phyloP scores from a whole-genome alignment of 2,329 filamentous ascomycete genomes.

The Ascomycota sp. region DNA sequence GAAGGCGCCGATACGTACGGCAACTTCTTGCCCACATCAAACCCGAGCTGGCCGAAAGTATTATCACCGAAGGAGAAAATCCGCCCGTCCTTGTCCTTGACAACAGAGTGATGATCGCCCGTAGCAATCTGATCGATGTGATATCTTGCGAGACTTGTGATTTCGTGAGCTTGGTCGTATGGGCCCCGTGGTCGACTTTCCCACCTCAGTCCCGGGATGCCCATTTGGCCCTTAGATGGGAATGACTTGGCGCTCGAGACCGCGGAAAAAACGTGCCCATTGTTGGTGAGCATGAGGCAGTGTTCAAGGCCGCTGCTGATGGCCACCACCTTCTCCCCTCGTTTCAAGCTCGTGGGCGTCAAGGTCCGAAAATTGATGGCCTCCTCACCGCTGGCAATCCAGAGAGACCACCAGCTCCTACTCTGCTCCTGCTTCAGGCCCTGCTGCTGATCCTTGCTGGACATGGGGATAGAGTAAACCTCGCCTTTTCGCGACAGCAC shows the following conservation, averaged over 20 bases:
- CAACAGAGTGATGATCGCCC: conserved; percentile 73
- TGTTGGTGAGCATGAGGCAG: conserved; percentile 63
- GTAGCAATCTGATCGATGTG: conserved; percentile 56
- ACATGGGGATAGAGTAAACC: conserved; percentile 70
- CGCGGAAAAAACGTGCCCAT: conserved; percentile 74
- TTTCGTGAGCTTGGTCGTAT: conserved; percentile 67
- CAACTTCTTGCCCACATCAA: conserved; percentile 43
- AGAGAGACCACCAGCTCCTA: conserved; percentile 51
- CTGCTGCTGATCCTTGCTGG: conserved; percentile 46
- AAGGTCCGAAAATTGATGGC: conserved; percentile 52
- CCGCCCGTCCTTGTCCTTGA: conserved; percentile 52
- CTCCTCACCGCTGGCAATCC: conserved; percentile 20
- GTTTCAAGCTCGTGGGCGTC: conserved; percentile 40
- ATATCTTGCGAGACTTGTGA: conserved; percentile 49
- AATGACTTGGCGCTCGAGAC: conserved; percentile 61
- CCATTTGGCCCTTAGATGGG: conserved; percentile 69
- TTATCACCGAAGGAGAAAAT: conserved; percentile 88
- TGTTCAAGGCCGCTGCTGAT: conserved; percentile 71
- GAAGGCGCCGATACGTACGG: conserved; percentile 48
- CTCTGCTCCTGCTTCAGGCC: conserved; percentile 41
- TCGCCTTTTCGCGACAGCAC: conserved; percentile 53
- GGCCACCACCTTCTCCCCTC: conserved; percentile 53
- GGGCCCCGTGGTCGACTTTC: conserved; percentile 52
- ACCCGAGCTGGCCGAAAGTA: conserved; percentile 74
- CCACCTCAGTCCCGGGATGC: conserved; percentile 69